These are phyloP conservation scores for barley (Hordeum vulgare) DNA, from an alignment of 176 grass and related monocot genomes.

Conservation along the genomic window MorexV3_pseudomolecules_assembly NC_058518.1:506446321-506446820, in stretches of 20 bases:
- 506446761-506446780: neutral
- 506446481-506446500: conserved; percentile 73
- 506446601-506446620: neutral
- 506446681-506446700: conserved; percentile 83
- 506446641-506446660: neutral
- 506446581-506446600: neutral
- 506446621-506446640: neutral
- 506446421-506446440: neutral
- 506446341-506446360: conserved; percentile 89
- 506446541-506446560: conserved; percentile 74
- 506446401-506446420: neutral
- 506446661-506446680: conserved; percentile 83
- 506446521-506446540: conserved; percentile 90
- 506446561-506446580: conserved; percentile 18
- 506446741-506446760: conserved; percentile 60
- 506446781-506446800: neutral
- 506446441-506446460: neutral
- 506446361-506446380: neutral
- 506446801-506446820: neutral
- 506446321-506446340: conserved; percentile 91
- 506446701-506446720: conserved; percentile 84
- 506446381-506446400: conserved; percentile 16
- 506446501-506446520: conserved; percentile 89
- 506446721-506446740: conserved; percentile 84
- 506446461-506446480: neutral